These are phyloP conservation scores for Colletotrichum destructivum DNA, from an alignment of 2,329 filamentous ascomycete genomes.

Conservation along the genomic window DNA sequence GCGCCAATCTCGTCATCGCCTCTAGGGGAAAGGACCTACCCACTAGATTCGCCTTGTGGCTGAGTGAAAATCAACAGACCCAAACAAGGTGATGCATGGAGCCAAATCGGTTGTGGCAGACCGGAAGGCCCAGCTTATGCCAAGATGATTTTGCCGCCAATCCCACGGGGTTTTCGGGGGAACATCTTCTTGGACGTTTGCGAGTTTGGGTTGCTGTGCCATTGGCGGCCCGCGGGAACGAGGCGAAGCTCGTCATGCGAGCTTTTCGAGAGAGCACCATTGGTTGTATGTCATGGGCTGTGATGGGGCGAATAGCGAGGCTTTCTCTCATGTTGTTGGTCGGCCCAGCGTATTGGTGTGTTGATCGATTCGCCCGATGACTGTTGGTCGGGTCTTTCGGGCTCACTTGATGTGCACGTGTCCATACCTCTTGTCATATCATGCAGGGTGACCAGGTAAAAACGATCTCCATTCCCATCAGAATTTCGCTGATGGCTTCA, in stretches of 20 bases:
- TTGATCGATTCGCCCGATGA: constrained; percentile 5
- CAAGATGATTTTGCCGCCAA: constrained; percentile 17
- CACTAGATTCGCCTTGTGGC: background rate
- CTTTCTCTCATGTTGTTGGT: no score
- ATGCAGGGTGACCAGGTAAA: no score
- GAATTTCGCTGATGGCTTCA: no score
- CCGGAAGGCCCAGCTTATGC: background rate
- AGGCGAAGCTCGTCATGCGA: background rate
- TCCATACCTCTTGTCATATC: no score
- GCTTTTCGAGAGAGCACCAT: rapidly evolving
- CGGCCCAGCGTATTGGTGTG: background rate
- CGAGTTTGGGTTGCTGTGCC: background rate
- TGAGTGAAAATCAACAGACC: background rate
- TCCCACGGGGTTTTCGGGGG: background rate
- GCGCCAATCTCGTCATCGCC: no score
- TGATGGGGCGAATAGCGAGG: background rate
- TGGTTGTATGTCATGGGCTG: background rate
- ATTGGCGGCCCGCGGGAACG: background rate
- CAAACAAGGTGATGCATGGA: background rate
- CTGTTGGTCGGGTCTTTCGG: no score
- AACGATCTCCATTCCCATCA: no score
- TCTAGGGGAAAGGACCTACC: background rate
- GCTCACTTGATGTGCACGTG: no score
- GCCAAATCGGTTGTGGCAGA: no score
- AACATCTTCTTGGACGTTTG: background rate